Percentiles rank a stretch among this genome's conserved stretches.
Evolutionary conservation across 2,329 filamentous ascomycete genomes (phyloP).

Genomic region (Epichloe coenophiala): DNA sequence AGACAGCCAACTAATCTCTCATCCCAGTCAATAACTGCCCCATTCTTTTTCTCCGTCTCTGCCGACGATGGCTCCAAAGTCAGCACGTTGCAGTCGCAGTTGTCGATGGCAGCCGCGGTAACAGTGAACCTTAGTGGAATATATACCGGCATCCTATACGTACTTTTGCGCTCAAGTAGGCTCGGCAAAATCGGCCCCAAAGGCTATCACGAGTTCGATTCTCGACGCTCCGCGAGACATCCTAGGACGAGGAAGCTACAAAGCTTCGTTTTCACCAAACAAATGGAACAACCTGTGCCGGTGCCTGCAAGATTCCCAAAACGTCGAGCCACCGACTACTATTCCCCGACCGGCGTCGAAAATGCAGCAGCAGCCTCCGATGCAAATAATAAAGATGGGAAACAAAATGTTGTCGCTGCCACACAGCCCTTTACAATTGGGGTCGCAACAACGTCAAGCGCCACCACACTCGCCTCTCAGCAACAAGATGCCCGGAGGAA

Average conservation of each 20-base stretch:
- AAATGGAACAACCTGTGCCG: conserved; percentile 10
- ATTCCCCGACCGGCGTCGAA: neutral
- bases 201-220: conserved; percentile 28
- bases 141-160: conserved; percentile 49
- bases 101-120: conserved; percentile 51
- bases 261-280: conserved; percentile 9
- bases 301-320: neutral
- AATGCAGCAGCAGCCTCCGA: neutral
- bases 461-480: neutral
- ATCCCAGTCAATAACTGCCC: conserved; percentile 42
- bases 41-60: conserved; percentile 48
- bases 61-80: conserved; percentile 27
- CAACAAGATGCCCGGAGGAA: neutral
- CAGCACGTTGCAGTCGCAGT: conserved; percentile 23
- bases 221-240: conserved; percentile 18
- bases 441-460: neutral
- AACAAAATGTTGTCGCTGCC: neutral
- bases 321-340: neutral
- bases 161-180: conserved; percentile 52
- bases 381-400: too few relatives aligned
- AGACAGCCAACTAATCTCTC: neutral
- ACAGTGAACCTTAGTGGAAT: conserved; percentile 53
- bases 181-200: conserved; percentile 39
- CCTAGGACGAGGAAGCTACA: conserved; percentile 3
- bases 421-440: neutral